phyloP scores from a whole-genome alignment of 140 eudicot species.

The Bidens hawaiensis region DNA sequence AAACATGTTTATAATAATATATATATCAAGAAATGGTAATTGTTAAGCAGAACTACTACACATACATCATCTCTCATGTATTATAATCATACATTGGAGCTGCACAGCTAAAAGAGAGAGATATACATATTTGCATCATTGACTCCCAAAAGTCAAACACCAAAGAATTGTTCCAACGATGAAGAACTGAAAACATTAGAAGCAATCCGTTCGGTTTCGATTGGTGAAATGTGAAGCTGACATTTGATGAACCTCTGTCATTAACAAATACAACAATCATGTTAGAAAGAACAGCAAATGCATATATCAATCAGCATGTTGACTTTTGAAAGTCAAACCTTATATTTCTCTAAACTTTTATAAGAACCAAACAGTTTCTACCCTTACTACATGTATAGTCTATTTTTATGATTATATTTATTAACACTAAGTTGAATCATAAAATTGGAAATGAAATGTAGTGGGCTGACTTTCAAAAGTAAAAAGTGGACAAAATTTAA shows the following conservation, averaged over 20 bases:
- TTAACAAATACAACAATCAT: not conserved
- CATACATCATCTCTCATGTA: not conserved
- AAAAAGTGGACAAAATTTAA: not conserved
- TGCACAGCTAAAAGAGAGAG: not conserved
- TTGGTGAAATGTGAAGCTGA: constrained; percentile 65
- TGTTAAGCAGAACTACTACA: not conserved
- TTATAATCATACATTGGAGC: not conserved
- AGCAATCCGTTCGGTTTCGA: constrained; percentile 55
- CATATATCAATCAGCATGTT: not conserved
- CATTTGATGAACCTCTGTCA: constrained; percentile 83
- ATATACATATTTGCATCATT: not conserved
- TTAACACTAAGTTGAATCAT: too few species aligned
- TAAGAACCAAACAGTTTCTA: not conserved
- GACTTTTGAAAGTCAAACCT: not conserved
- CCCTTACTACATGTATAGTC: not conserved
- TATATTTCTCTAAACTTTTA: not conserved
- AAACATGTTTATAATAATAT: not conserved
- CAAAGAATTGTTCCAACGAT: constrained; percentile 82
- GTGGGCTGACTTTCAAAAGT: not conserved
- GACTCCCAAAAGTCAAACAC: constrained; percentile 30
- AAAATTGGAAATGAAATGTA: not conserved
- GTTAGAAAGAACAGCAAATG: not conserved
- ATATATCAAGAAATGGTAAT: not conserved
- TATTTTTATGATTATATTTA: too few species aligned
- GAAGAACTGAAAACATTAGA: constrained; percentile 57